A percentile compares a stretch with the other conserved stretches of the same genome.
Evolutionary conservation across 257 asterid genomes (phyloP).

Genomic region (Nicotiana paniculata): DNA sequence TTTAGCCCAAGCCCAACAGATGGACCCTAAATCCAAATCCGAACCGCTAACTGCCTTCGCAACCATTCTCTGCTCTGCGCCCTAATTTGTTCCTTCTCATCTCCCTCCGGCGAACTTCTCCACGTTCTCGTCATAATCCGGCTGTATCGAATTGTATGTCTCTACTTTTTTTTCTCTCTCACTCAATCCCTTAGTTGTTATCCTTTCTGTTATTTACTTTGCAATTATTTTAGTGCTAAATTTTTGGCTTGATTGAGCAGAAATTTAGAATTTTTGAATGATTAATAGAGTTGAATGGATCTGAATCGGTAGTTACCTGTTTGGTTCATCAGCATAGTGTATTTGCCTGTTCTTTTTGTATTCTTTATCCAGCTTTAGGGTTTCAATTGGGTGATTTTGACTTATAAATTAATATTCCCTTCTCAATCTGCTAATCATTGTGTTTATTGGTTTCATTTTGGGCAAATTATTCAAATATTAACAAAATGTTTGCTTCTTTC

Average conservation of each 20-base stretch:
- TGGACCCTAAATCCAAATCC: too few relatives aligned
- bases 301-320: not conserved
- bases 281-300: not conserved
- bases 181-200: not conserved
- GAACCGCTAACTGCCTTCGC: too few relatives aligned
- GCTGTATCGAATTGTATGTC: not conserved
- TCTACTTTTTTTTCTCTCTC: not conserved
- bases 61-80: constrained; percentile 14
- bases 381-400: not conserved
- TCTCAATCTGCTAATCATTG: not conserved
- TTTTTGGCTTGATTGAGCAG: not conserved
- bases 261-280: not conserved
- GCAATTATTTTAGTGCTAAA: not conserved
- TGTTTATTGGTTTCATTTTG: not conserved
- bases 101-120: not conserved
- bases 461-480: not conserved
- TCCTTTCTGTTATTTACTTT: not conserved
- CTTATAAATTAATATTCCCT: not conserved
- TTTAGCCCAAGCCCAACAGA: too few relatives aligned
- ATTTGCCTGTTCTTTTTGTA: not conserved
- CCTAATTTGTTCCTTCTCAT: constrained; percentile 32
- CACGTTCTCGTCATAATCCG: not conserved
- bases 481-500: not conserved
- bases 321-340: not conserved
- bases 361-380: not conserved